These are phyloP conservation scores for Galium porrigens DNA, from an alignment of 305 asterid genomes.

Conservation along the genomic window DNA sequence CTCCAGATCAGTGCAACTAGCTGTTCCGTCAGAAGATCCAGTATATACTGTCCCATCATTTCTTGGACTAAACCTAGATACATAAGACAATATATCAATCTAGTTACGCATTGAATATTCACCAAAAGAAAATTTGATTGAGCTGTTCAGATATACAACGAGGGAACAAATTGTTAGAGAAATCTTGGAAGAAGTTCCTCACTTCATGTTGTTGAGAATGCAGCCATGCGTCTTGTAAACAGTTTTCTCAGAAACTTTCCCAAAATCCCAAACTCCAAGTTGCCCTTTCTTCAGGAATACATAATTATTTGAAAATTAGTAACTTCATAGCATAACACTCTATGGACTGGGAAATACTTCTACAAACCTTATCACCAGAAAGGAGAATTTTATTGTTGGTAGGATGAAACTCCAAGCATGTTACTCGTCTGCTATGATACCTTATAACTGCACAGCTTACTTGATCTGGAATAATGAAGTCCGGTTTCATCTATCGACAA, in stretches of 20 bases:
- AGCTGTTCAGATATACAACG: neutral
- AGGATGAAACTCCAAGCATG: constrained; percentile 96
- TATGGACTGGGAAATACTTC: constrained; percentile 8
- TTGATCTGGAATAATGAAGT: constrained; percentile 62
- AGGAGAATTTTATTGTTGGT: constrained; percentile 60
- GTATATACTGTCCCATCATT: constrained; percentile 76
- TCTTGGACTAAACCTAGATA: constrained; percentile 52
- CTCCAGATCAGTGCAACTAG: constrained; percentile 81
- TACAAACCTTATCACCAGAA: constrained; percentile 85
- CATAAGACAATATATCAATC: neutral
- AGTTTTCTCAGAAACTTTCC: constrained; percentile 63
- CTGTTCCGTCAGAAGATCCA: constrained; percentile 89
- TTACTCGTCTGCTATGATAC: constrained; percentile 86
- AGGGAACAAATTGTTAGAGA: neutral
- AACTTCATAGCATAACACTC: constrained; percentile 2
- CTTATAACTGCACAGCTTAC: constrained; percentile 77
- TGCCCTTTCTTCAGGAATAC: constrained; percentile 69
- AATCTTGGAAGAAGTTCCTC: constrained; percentile 20
- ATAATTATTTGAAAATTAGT: constrained; percentile 11
- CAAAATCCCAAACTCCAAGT: constrained; percentile 95
- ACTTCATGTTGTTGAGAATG: constrained; percentile 85
- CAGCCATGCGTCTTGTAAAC: constrained; percentile 75
- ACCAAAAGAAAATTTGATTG: neutral
- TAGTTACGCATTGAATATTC: neutral
- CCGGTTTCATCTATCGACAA: constrained; percentile 56